Evolutionary conservation across 2,329 filamentous ascomycete species (phyloP).

Genomic region (Epichloe bromicola): DNA sequence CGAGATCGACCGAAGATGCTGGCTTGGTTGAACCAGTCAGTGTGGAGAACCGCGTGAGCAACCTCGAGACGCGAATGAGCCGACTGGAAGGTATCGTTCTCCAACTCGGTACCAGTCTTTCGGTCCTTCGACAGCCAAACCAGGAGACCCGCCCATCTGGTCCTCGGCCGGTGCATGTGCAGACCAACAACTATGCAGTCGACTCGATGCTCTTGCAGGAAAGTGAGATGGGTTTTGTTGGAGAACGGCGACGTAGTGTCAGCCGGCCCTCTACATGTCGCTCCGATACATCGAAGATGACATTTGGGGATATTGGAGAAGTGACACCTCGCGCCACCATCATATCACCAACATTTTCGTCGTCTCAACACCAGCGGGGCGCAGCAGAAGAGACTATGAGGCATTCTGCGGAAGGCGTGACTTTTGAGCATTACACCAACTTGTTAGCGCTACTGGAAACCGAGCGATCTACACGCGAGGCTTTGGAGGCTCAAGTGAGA

Average conservation of each 20-base stretch:
- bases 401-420: constrained; percentile 19
- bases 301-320: constrained; percentile 34
- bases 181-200: neutral
- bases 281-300: constrained; percentile 28
- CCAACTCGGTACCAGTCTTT: constrained; percentile 34
- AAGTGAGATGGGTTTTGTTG: neutral
- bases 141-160: constrained; percentile 14
- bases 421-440: constrained; percentile 34
- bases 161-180: neutral
- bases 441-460: constrained; percentile 40
- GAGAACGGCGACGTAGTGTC: constrained; percentile 2
- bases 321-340: constrained; percentile 26
- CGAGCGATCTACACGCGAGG: constrained; percentile 42
- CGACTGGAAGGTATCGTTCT: constrained; percentile 40
- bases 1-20: neutral
- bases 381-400: constrained; percentile 14
- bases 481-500: constrained; percentile 43
- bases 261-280: constrained; percentile 22
- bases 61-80: constrained; percentile 37
- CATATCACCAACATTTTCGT: constrained; percentile 23
- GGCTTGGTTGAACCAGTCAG: constrained; percentile 30
- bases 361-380: constrained; percentile 21
- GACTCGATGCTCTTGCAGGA: neutral
- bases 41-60: constrained; percentile 38
- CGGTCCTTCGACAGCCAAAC: constrained; percentile 22